Percentiles rank a stretch among this genome's conserved stretches.
Evolutionary conservation across 1,284 basidiomycete species (phyloP).

Genomic region (Sanghuangporus sanghuang): DNA sequence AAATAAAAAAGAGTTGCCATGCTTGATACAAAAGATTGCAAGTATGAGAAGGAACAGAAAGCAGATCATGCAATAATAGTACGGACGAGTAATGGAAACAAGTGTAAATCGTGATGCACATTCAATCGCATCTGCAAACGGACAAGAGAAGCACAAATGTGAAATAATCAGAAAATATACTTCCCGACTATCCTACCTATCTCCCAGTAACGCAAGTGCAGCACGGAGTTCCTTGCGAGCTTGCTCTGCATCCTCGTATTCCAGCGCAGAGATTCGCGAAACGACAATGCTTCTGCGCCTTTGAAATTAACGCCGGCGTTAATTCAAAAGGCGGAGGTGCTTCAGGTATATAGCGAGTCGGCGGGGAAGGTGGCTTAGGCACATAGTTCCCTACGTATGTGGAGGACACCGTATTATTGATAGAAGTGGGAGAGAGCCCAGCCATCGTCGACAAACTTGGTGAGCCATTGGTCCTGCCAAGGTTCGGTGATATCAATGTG

Average conservation of each 20-base stretch:
- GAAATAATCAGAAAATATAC: background rate
- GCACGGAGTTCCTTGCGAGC: constrained; percentile 75
- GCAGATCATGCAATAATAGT: background rate
- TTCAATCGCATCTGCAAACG: background rate
- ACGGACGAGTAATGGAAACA: background rate
- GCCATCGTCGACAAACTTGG: background rate
- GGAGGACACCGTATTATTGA: background rate
- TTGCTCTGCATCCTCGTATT: constrained; percentile 87
- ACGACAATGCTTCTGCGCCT: constrained; percentile 83
- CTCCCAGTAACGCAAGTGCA: constrained; percentile 71
- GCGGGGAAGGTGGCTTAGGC: background rate
- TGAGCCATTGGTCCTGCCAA: constrained; percentile 4
- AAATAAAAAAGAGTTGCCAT: too few species aligned
- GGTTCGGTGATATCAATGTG: background rate
- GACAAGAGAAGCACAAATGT: background rate
- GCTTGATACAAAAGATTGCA: background rate
- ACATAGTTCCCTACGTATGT: background rate
- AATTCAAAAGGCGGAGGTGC: constrained; percentile 36
- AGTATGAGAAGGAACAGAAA: background rate
- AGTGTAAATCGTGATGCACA: background rate
- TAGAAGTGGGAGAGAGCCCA: background rate
- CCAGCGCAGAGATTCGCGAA: constrained; percentile 90
- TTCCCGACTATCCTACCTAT: background rate
- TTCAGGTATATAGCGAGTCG: constrained; percentile 16
- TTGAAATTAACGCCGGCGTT: constrained; percentile 58